Evolutionary conservation across 2,329 filamentous ascomycete genomes (phyloP).

Genomic region (Pyrenophora tritici-repentis): DNA sequence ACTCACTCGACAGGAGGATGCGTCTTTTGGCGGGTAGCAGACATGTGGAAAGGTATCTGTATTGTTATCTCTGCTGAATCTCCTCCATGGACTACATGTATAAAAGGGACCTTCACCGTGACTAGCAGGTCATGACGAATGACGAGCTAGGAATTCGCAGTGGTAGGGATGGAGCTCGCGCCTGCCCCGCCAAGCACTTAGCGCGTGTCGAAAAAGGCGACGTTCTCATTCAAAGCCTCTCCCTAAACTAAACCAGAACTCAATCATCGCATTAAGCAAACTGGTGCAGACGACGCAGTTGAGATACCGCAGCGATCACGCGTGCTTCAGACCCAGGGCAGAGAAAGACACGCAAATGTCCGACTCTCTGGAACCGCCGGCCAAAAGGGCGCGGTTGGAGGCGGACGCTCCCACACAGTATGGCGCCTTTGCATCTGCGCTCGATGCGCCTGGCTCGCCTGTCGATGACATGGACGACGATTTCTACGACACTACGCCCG

Average conservation of each 20-base stretch:
- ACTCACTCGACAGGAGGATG: conserved; percentile 3
- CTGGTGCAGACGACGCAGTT: conserved; percentile 36
- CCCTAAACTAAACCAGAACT: conserved; percentile 20
- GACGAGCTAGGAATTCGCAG: too few species aligned
- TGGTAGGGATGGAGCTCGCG: conserved; percentile 30
- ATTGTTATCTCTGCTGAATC: too few species aligned
- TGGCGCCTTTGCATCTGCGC: conserved; percentile 40
- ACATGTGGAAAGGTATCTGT: neutral
- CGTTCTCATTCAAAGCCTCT: conserved; percentile 20
- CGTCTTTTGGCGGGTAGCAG: conserved; percentile 3
- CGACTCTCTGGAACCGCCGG: conserved; percentile 46
- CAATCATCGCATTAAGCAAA: conserved; percentile 34
- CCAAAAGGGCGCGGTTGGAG: conserved; percentile 49
- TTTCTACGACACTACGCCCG: conserved; percentile 44
- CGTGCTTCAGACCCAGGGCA: conserved; percentile 31
- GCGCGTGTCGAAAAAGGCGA: conserved; percentile 36
- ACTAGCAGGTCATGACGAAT: too few species aligned
- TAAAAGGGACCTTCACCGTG: too few species aligned
- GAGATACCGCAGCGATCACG: conserved; percentile 31
- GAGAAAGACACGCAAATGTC: conserved; percentile 37
- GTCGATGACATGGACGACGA: conserved; percentile 49
- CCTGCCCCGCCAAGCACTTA: conserved; percentile 27
- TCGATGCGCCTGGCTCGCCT: conserved; percentile 46
- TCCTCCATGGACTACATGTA: neutral
- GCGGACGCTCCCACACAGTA: conserved; percentile 43